phyloP scores from a whole-genome alignment of 140 eudicot genomes.

The Cichorium intybus region DNA sequence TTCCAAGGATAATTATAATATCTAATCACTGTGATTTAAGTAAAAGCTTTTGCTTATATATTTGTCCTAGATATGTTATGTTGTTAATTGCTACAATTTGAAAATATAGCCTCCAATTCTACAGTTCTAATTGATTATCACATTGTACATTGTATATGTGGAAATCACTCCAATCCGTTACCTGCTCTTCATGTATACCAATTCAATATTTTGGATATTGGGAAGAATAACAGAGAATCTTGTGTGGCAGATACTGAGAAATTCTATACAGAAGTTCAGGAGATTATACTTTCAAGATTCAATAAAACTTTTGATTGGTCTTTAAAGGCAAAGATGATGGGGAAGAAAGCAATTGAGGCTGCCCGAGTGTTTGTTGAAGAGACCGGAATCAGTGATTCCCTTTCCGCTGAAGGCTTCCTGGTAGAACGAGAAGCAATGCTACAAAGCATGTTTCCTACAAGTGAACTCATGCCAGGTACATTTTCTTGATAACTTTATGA shows the following conservation, averaged over 20 bases:
- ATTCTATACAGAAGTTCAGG: slow-evolving; percentile 95
- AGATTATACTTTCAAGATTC: slow-evolving; percentile 77
- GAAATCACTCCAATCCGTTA: neutral
- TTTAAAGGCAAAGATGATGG: slow-evolving; percentile 97
- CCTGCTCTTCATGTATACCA: neutral
- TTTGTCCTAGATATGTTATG: neutral
- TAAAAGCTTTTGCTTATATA: neutral
- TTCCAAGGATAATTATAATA: too few species aligned
- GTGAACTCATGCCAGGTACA: slow-evolving; percentile 97
- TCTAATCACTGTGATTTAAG: neutral
- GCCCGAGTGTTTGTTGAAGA: slow-evolving; percentile 89
- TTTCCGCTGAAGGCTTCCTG: slow-evolving; percentile 79
- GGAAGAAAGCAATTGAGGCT: slow-evolving; percentile 96
- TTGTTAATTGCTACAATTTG: slow-evolving; percentile 1
- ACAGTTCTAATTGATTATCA: neutral
- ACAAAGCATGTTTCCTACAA: slow-evolving; percentile 67
- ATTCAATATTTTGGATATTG: neutral
- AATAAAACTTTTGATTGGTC: slow-evolving; percentile 98
- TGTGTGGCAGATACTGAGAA: slow-evolving; percentile 77
- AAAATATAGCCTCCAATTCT: neutral
- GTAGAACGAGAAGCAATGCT: slow-evolving; percentile 84
- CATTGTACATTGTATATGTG: neutral
- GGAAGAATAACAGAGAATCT: slow-evolving; percentile 12
- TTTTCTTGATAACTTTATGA: neutral
- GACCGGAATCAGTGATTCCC: slow-evolving; percentile 81